phyloP scores from a whole-genome alignment of 106 monocot species.

The Acorus gramineus region DNA sequence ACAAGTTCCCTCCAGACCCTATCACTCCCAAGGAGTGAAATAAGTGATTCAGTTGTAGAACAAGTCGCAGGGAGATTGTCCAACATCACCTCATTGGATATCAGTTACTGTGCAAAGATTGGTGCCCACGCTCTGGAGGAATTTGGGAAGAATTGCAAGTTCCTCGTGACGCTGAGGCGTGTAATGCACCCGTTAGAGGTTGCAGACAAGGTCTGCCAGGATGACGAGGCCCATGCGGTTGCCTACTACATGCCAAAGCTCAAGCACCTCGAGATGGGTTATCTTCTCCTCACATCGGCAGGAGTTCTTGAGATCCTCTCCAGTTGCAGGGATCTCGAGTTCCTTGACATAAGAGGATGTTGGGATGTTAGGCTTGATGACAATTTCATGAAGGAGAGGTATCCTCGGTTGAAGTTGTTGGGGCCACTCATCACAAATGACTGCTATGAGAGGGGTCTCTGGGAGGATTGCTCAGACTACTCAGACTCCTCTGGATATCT shows the following conservation, averaged over 20 bases:
- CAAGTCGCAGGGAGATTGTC: slow-evolving; percentile 46
- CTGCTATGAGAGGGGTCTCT: slow-evolving; percentile 48
- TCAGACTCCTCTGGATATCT: slow-evolving; percentile 60
- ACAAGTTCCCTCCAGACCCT: slow-evolving; percentile 54
- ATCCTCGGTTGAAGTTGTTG: slow-evolving; percentile 39
- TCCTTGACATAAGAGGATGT: slow-evolving; percentile 72
- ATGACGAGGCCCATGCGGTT: slow-evolving; percentile 82
- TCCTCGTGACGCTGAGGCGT: slow-evolving; percentile 40
- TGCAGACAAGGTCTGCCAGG: slow-evolving; percentile 54
- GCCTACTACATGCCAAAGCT: slow-evolving; percentile 71
- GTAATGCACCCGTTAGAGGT: slow-evolving; percentile 73
- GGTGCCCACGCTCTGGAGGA: slow-evolving; percentile 60
- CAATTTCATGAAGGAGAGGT: slow-evolving; percentile 47
- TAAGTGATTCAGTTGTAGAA: slow-evolving; percentile 64
- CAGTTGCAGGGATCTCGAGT: slow-evolving; percentile 53
- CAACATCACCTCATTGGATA: slow-evolving; percentile 66
- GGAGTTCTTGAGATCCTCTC: slow-evolving; percentile 71
- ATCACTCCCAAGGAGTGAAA: slow-evolving; percentile 67
- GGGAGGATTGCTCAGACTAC: slow-evolving; percentile 66
- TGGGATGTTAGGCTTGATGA: slow-evolving; percentile 83
- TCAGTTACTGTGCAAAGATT: slow-evolving; percentile 82
- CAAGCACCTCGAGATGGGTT: slow-evolving; percentile 63
- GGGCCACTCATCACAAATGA: slow-evolving; percentile 55
- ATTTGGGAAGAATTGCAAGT: slow-evolving; percentile 65
- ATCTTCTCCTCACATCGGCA: slow-evolving; percentile 43